Evolutionary conservation across 257 asterid genomes (phyloP).

Genomic region (Linderniella brevidens): DNA sequence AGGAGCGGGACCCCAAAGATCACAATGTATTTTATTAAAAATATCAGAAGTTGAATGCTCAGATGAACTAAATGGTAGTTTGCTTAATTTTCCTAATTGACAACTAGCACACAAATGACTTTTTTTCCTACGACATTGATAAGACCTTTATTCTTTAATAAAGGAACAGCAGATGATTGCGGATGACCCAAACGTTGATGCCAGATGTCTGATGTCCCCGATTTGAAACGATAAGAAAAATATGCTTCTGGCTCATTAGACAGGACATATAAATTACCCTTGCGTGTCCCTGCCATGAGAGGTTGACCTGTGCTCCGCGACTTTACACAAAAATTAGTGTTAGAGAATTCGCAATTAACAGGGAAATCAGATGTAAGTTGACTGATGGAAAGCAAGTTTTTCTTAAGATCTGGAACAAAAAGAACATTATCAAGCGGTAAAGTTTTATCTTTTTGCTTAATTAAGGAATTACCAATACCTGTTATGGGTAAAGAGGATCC

Average conservation of each 20-base stretch:
- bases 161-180: neutral
- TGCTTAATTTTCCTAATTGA: slow-evolving; percentile 1
- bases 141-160: slow-evolving; percentile 7
- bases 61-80: neutral
- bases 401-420: neutral
- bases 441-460: neutral
- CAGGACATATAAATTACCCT: slow-evolving; percentile 2
- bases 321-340: no score
- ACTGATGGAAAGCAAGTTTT: neutral
- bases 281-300: slow-evolving; percentile 2
- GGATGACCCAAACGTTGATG: slow-evolving; percentile 12
- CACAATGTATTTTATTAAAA: slow-evolving; percentile 9
- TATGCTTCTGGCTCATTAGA: neutral
- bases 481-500: slow-evolving; percentile 1
- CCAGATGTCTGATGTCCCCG: neutral
- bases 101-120: slow-evolving; percentile 6
- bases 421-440: slow-evolving; percentile 1
- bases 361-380: neutral
- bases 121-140: slow-evolving; percentile 4
- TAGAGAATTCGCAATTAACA: slow-evolving; percentile 1
- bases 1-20: slow-evolving; percentile 7
- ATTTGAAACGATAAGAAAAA: slow-evolving; percentile 2
- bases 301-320: no score
- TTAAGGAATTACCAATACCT: no score
- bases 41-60: neutral